Base-by-base conservation (phyloP, 2,329 filamentous ascomycete species). In the Botrytis hyacinthi region DNA sequence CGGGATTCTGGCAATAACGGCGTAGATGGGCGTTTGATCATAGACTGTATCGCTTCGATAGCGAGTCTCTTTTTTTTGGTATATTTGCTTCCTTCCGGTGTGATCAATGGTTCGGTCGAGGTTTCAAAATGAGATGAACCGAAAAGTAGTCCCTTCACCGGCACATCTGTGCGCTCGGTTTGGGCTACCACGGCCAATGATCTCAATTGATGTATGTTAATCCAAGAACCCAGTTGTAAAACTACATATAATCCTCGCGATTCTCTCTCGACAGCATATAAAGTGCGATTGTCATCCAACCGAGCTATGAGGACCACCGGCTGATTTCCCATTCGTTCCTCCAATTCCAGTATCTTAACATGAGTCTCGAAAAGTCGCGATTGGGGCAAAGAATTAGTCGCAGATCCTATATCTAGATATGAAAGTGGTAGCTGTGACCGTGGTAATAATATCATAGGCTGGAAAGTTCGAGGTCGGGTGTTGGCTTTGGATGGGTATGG, bases 241-340 rank as follows among this genome's bases (percentile, higher is more conserved):
- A 93, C 80, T 18, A 88, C 87, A 80, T 93, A 95, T 5, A 91
- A 83, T 0, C 87, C 86, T 65, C 83, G 81, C 26, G 85, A 83
- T 51, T 92, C 88, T 37, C 88, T 86, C 82, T 95, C 92, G n/a
- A 93, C 83, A 20, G 87, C 90, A 79, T 89, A 92, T 0, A 88
- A 76, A 51, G 83, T 84, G 73, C 85, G 84, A 74, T 85, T 86
- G 40, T 85, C 83, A 61, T 91, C 88, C 62, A 87, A 85, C 73
- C 88, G 85, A 42, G 89, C 90, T 74, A 93, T 84, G 16, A 93
- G 85, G 26, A 93, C 83, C 73, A 86, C 86, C 22, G 86, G 84
- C 18, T 82, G 81, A 32, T 84, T 85, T 73, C 86, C 86, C 77
- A 89, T 85, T n/a, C 88, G 88, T 71, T 84, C 86, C 81, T 90